Conservation (phyloP, 1,284 basidiomycete species). For the Pseudomicrostroma phylloplanum region DNA sequence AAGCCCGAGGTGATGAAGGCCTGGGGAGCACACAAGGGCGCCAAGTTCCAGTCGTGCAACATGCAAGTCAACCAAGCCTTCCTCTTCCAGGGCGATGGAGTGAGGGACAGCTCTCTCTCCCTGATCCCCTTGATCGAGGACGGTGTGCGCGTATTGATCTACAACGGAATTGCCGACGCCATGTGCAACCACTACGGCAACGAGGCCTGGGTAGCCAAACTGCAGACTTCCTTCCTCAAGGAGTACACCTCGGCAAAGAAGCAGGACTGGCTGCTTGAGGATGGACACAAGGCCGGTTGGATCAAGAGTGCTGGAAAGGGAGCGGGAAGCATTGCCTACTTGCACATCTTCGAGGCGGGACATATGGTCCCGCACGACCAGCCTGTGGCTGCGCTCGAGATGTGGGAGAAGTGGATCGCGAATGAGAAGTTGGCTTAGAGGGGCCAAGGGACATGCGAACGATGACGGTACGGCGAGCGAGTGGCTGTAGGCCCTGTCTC, state of each 20-base stretch:
- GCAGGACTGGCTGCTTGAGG: conserved; percentile 23
- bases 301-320: conserved; percentile 41
- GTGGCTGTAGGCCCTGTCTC: too few species aligned
- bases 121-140: conserved; percentile 70
- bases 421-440: conserved; percentile 52
- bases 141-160: conserved; percentile 70
- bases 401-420: conserved; percentile 59
- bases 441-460: not conserved
- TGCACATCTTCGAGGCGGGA: conserved; percentile 33
- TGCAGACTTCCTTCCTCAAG: conserved; percentile 33
- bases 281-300: conserved; percentile 31
- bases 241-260: conserved; percentile 38
- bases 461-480: too few species aligned
- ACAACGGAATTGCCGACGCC: conserved; percentile 77
- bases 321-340: conserved; percentile 37
- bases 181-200: conserved; percentile 45
- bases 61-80: conserved; percentile 63
- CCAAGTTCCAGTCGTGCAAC: conserved; percentile 59
- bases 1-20: conserved; percentile 62
- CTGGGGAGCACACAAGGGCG: conserved; percentile 63
- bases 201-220: conserved; percentile 37
- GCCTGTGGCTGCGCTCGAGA: conserved; percentile 64
- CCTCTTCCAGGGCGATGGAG: conserved; percentile 67
- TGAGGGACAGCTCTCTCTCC: conserved; percentile 65
- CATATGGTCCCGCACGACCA: conserved; percentile 65